Conservation (phyloP, 1,139 yeast genomes). For the Debaryomyces sp. region DNA sequence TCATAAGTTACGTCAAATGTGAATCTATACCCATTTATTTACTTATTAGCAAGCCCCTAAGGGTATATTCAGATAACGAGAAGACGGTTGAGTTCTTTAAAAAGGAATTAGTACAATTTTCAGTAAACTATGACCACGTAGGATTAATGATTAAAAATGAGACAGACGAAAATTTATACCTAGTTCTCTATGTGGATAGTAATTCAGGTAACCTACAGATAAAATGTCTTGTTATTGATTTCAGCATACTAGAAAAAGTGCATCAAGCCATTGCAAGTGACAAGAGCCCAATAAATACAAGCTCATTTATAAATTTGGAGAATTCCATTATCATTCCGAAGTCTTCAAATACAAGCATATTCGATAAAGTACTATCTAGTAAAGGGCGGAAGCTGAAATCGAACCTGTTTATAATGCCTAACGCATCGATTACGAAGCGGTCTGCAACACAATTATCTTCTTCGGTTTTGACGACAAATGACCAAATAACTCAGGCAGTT, state of each 20-base stretch:
- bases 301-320: neutral
- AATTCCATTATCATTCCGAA: neutral
- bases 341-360: conserved; percentile 23
- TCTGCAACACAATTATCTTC: conserved; percentile 17
- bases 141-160: conserved; percentile 22
- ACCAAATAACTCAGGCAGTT: conserved; percentile 38
- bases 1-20: conserved; percentile 21
- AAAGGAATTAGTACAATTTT: conserved; percentile 19
- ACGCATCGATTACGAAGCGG: conserved; percentile 4
- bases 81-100: conserved; percentile 30
- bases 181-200: conserved; percentile 23
- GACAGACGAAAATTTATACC: conserved; percentile 15
- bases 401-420: conserved; percentile 18
- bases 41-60: conserved; percentile 24
- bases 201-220: conserved; percentile 12
- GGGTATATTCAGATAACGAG: conserved; percentile 28
- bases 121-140: conserved; percentile 11
- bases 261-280: neutral
- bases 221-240: conserved; percentile 21
- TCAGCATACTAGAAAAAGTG: conserved; percentile 11
- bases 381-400: conserved; percentile 21
- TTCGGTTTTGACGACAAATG: conserved; percentile 28
- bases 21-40: conserved; percentile 33
- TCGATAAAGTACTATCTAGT: conserved; percentile 39
- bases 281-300: neutral